These are phyloP conservation scores for slime mould (Dictyostelium discoideum) DNA, from an alignment of 78 protist species.

Conservation along the genomic window DNA sequence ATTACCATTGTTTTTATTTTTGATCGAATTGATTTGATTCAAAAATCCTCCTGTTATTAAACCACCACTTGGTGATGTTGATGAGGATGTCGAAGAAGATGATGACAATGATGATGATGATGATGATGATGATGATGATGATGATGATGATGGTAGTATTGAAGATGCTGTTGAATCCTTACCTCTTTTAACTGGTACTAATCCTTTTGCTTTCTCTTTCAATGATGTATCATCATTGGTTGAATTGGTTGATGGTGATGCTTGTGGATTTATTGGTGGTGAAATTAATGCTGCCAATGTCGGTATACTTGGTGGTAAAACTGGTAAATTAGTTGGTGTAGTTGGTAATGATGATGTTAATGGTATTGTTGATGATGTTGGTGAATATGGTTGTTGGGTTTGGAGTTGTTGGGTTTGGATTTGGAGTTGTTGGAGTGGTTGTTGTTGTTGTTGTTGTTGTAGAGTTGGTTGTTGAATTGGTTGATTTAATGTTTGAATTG, in stretches of 20 bases:
- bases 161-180: neutral
- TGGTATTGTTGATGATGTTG: neutral
- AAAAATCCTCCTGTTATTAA: neutral
- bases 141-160: neutral
- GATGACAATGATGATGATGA: neutral
- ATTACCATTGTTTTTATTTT: neutral
- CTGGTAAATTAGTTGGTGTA: neutral
- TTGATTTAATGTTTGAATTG: neutral
- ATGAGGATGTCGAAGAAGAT: neutral
- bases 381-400: neutral
- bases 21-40: neutral
- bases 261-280: neutral
- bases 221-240: neutral
- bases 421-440: neutral
- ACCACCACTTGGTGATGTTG: neutral
- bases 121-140: neutral
- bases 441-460: neutral
- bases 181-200: neutral
- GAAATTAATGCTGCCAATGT: conserved; percentile 55
- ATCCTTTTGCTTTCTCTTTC: conserved; percentile 2
- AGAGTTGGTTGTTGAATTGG: neutral
- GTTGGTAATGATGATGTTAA: conserved; percentile 3
- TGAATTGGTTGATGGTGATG: neutral
- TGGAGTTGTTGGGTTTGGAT: neutral
- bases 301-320: neutral